These are phyloP conservation scores for Calonectria hawksworthii DNA, from an alignment of 2,329 filamentous ascomycete genomes.

Conservation along the genomic window DNA sequence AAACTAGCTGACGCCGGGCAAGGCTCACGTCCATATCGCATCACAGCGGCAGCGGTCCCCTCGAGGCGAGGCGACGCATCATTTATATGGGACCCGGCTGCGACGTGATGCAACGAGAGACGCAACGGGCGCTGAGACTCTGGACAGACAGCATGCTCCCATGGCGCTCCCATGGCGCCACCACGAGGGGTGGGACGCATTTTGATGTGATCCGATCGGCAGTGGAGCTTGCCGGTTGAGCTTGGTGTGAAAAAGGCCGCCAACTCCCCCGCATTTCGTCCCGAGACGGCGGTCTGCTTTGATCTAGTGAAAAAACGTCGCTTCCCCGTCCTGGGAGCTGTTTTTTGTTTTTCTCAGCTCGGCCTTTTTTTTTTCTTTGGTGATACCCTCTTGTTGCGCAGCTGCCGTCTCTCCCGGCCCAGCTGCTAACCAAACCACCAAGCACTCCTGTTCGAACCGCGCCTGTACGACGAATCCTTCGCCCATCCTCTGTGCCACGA, in stretches of 20 bases:
- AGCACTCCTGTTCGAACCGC: constrained; percentile 57
- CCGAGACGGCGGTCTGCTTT: constrained; percentile 33
- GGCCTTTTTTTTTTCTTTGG: not conserved
- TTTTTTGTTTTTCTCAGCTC: constrained; percentile 4
- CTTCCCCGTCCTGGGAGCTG: constrained; percentile 12
- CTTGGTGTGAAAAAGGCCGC: constrained; percentile 36
- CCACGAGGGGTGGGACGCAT: constrained; percentile 36
- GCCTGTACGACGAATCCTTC: not conserved
- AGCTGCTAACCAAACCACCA: constrained; percentile 62
- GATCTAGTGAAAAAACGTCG: constrained; percentile 20
- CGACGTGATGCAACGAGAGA: not conserved
- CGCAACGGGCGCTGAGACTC: not conserved
- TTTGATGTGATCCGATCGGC: constrained; percentile 45
- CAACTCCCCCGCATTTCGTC: constrained; percentile 44
- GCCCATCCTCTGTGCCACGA: not conserved
- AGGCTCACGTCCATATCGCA: not conserved
- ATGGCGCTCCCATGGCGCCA: constrained; percentile 34
- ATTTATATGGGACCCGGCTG: constrained; percentile 3
- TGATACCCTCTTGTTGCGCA: not conserved
- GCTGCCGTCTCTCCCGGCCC: not conserved
- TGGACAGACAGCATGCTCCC: not conserved
- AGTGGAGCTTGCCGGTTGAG: constrained; percentile 40
- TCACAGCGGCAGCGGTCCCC: not conserved
- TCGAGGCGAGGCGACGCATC: not conserved
- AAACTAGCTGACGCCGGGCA: not conserved